These are phyloP conservation scores for Rhododendron ferrugineum DNA, from an alignment of 148 eudicot species.

Conservation along the genomic window DNA sequence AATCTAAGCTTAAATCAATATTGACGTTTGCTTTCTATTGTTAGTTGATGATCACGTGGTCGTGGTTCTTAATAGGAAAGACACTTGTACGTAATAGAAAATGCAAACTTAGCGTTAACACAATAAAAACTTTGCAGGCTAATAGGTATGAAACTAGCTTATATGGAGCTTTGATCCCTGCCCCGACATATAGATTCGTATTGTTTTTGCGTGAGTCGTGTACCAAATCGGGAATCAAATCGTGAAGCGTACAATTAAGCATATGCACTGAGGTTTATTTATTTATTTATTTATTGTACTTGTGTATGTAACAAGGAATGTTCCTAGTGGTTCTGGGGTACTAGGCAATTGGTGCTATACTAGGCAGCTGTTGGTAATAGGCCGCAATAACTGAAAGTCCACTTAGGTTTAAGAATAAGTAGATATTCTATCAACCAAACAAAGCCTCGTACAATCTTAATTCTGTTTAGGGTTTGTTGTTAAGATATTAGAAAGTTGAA, in stretches of 20 bases:
- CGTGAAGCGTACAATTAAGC: no score
- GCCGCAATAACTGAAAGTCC: background rate
- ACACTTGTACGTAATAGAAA: background rate
- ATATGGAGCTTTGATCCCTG: background rate
- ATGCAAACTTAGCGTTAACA: background rate
- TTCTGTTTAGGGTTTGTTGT: background rate
- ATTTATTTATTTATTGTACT: no score
- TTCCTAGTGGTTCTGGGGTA: background rate
- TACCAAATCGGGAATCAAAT: no score
- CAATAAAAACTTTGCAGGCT: background rate
- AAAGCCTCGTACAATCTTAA: background rate
- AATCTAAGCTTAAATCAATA: background rate
- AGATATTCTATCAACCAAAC: background rate
- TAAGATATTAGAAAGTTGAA: background rate
- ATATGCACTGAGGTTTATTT: background rate
- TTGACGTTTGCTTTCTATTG: background rate
- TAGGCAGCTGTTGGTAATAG: background rate
- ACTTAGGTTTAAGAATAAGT: background rate
- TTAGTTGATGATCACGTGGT: no score
- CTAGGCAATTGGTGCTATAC: background rate
- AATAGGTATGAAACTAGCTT: background rate
- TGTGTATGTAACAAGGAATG: background rate
- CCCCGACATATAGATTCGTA: background rate
- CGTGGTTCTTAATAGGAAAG: background rate
- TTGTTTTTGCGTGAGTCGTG: no score